Base-by-base conservation (phyloP, 768 basidiomycete species). In the Panus rudis region DNA sequence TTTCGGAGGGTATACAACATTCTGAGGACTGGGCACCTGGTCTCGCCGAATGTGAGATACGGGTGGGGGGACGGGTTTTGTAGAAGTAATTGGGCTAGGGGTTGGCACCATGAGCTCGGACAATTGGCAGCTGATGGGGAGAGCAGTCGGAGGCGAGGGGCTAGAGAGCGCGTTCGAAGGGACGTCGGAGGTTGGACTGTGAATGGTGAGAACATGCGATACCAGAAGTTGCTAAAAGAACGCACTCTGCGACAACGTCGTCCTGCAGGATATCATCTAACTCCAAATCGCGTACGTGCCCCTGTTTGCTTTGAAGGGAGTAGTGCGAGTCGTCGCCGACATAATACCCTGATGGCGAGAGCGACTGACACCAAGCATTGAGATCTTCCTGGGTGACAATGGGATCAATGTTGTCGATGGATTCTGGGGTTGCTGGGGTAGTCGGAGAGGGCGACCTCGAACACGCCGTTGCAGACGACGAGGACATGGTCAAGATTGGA, bases 201-300 rank as follows among this genome's bases (percentile, higher is more conserved):
- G 22, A 44, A 41, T 41, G 48, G 47, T 45, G 31, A 28, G 45
- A 37, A 43, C 34, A 17, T 43, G 49, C 22, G 38, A 46, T 40
- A 42, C n/a, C 32, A 37, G 47, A 17, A 52, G 45, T 41, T 50
- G 43, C 22, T 48, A 26, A 42, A 28, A 20, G 32, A 39, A 65
- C 81, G 49, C 58, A 88, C 84, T 86, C 83, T 50, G 84, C 82
- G 59, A 83, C 88, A 24, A 77, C 81, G 53, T 81, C 74, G 48
- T 79, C 76, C 54, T 85, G 79, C 42, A 88, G 74, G 37, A 88
- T 66, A 55, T 89, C 86, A 53, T 84, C 80, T 31, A 89, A 64
- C 31, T 72, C 68, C 49, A 87, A 75, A 64, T n/a, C n/a, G n/a
- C n/a, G 84, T 83, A 40, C 64, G 63, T 19, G 72, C 67, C 37